These are phyloP conservation scores for Aspergillus biplanus DNA, from an alignment of 495 filamentous ascomycete genomes.

Conservation along the genomic window DNA sequence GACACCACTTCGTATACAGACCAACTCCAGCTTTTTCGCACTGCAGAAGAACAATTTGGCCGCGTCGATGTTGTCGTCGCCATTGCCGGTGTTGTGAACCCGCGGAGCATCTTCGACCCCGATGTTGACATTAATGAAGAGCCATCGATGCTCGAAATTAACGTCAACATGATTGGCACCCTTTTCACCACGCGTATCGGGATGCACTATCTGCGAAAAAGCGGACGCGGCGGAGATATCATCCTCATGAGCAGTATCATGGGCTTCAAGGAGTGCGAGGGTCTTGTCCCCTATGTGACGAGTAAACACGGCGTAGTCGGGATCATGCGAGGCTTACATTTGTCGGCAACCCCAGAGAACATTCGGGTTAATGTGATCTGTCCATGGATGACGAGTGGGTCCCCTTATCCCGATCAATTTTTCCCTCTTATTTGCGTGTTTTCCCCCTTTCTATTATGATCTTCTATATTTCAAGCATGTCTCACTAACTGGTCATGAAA, in stretches of 20 bases:
- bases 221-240: conserved; percentile 1
- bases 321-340: conserved; percentile 15
- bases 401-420: not conserved
- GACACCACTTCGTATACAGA: conserved; percentile 6
- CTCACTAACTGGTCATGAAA: not conserved
- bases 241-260: conserved; percentile 14
- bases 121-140: conserved; percentile 10
- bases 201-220: conserved; percentile 6
- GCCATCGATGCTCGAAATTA: conserved; percentile 10
- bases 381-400: conserved; percentile 15
- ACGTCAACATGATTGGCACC: conserved; percentile 14
- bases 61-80: conserved; percentile 12
- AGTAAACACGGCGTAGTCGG: conserved; percentile 16
- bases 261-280: conserved; percentile 10
- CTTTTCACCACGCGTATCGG: conserved; percentile 15
- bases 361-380: conserved; percentile 16
- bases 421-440: not conserved
- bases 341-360: not conserved
- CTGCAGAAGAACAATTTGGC: not conserved
- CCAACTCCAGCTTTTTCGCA: conserved; percentile 7
- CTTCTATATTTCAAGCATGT: not conserved
- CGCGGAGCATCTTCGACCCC: conserved; percentile 5
- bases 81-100: conserved; percentile 5
- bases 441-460: not conserved
- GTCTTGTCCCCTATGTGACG: conserved; percentile 8